Base-by-base conservation (phyloP, 176 grass and related monocot genomes). In the Melocanna baccifera region DNA sequence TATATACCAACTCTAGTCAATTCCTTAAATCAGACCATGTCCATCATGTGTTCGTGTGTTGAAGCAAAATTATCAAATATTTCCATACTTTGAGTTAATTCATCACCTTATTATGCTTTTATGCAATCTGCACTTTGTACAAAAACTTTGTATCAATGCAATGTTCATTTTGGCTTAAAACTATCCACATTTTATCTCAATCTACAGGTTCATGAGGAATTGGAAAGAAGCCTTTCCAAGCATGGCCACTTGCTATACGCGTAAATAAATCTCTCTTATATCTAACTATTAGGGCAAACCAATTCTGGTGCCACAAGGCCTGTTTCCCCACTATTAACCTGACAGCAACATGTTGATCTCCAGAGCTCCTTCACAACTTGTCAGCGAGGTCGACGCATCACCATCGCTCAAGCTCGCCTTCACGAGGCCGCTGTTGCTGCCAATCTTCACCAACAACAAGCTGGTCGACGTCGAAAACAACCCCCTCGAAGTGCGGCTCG, bases 391-490 rank as follows among this genome's bases (percentile, higher is more conserved):
- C 50, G 15, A 42, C 7, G 16, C 67, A 22, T 61, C 73, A 8
- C 20, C 62, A 36, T 13, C 9, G 28, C 22, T 79, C 40, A 59
- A 79, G 29, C 84, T 86, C 41, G 25, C 39, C 39, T 86, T 86
- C 39, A 26, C 25, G 4, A 48, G 34, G 51, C 25, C 23, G 28
- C 84, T 79, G 0, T 50, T 15, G 3, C 52, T 40, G 4, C 40
- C 40, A 48, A 62, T 79, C 76, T 86, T 71, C 66, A 72, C 66
- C n/a, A 59, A 39, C 42, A 78, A 59, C 22, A 71, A 37, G 39
- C 57, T 79, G 52, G 43, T 71, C 30, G 76, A 86, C 55, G 6
- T 28, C 7, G 41, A 79, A 2, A 28, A 11, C 34, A 53, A 73
- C 32, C 42, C 51, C 29, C 66, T 79, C 19, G 52, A 73, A 62